Evolutionary conservation across 1,284 basidiomycete genomes (phyloP).

Genomic region (Neonothopanus nambi): DNA sequence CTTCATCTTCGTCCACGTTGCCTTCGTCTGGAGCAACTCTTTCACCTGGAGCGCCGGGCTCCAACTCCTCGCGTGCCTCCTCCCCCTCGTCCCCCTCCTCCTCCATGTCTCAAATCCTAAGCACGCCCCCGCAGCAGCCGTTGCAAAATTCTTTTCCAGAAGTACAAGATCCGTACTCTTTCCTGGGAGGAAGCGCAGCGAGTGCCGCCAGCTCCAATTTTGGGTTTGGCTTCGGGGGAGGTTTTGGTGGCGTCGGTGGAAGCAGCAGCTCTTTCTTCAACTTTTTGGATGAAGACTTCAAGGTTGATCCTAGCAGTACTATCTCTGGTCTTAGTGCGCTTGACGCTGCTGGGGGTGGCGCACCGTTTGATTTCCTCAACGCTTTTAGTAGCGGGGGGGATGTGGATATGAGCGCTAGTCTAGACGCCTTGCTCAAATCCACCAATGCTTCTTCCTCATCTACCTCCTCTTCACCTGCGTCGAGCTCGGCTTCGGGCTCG

Average conservation of each 20-base stretch:
- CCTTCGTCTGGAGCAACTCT: slow-evolving; percentile 1
- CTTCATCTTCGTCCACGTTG: slow-evolving; percentile 4
- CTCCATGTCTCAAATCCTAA: slow-evolving; percentile 10
- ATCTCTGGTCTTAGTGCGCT: neutral
- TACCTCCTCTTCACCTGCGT: neutral
- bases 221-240: slow-evolving; percentile 7
- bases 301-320: slow-evolving; percentile 10
- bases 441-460: neutral
- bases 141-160: slow-evolving; percentile 14
- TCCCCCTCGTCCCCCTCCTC: slow-evolving; percentile 13
- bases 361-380: slow-evolving; percentile 8
- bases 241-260: neutral
- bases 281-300: slow-evolving; percentile 16
- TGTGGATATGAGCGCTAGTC: neutral
- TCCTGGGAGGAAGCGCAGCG: neutral
- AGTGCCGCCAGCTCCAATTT: neutral
- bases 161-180: slow-evolving; percentile 14
- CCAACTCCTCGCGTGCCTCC: slow-evolving; percentile 14
- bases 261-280: slow-evolving; percentile 14
- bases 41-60: slow-evolving; percentile 4
- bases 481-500: neutral
- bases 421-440: neutral
- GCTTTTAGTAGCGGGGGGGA: slow-evolving; percentile 2
- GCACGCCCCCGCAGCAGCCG: slow-evolving; percentile 15
- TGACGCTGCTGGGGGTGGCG: neutral